Base-by-base conservation (phyloP, 352 stramenopile species). In the Plasmopara muralis region DNA sequence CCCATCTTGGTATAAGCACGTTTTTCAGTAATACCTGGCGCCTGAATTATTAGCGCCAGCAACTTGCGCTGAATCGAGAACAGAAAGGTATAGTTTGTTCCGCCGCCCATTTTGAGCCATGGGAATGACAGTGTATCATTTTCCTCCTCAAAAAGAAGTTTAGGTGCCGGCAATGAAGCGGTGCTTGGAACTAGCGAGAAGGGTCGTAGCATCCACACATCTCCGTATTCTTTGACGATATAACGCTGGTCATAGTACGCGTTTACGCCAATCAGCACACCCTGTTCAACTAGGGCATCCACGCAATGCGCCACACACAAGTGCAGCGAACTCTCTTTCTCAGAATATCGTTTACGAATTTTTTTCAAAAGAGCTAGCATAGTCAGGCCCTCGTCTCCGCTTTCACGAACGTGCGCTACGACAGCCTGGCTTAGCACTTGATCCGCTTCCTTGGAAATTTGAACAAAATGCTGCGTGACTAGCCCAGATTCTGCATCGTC, bases 101-200 rank as follows among this genome's bases (percentile, higher is more conserved):
- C 73, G 28, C 81, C 78, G 48, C 89, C 71, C 81, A 89, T 92
- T 56, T 88, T 88, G 25, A 89, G 65, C 81, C 81, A 92, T 25
- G 81, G 81, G 50, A 78, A 91, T 28, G 80, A 82, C 8, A 88
- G 55, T 39, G 71, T 84, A 44, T 90, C 72, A 57, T 88, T 88
- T 50, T 88, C 77, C n/a, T 64, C 77, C 63, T 87, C 74, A 39
- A 87, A 89, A 0, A 87, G 46, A 43, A 87, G 68, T 14, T 68
- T 68, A 7, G 69, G 59, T 12, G 20, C 64, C n/a, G 45, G 58
- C 31, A 39, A 51, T 18, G 51, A 60, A 10, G 42, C 46, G 40
- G 49, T 16, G 13, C 50, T 67, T 7, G 61, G 65, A 39, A 79
- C 55, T n/a, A 89, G 46, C 15, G 74, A 78, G 47, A 85, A 89